Evolutionary conservation across 1,139 yeast species (phyloP), one percentile per base, ranked within the genome.

Genomic region (Protomyces arabidopsidicola): DNA sequence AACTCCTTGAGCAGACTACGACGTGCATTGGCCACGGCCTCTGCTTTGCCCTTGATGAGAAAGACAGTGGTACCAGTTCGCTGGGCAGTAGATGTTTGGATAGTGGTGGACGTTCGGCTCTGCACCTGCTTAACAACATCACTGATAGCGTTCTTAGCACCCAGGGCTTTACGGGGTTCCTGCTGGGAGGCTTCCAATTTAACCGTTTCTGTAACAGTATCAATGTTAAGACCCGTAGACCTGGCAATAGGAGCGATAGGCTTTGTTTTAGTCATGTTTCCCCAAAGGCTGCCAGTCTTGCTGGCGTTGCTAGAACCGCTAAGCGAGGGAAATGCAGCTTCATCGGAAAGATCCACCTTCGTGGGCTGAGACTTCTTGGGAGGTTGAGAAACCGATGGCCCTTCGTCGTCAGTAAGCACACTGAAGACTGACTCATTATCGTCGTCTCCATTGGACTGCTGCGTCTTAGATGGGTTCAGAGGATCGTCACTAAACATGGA

Each of bases 71-170:
- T 85, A 72, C 87, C 89, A 65, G 88, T 85, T 69, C 83, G 83
- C 69, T 82, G 82, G 63, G 96, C 87, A 65, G 90, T 81, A 63
- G 97, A 89, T 67, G 96, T 88, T 74, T 91, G 97, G 68, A 91
- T 84, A 67, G 62, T 52, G 6, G 62, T 58, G n/a, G 42, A 35
- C 8, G 62, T 58, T 5, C 51, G 27, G n/a, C 53, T 58, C 35
- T 58, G 62, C n/a, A 58, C 62, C 27, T 31, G 45, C 50, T 39
- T 58, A 34, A 58, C 62, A 36, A 58, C 62, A 27, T 60, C 65
- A 22, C 65, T 48, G 18, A 56, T 53, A 10, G 42, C 51, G 31
- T 55, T 60, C 51, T 61, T 63, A 24, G 48, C 48, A 31, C 60
- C 65, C 16, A 59, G 54, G n/a, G 39, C 50, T 10, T 42, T 42